Conservation (phyloP, 176 grass and related monocot species). For the Secale cereale region DNA sequence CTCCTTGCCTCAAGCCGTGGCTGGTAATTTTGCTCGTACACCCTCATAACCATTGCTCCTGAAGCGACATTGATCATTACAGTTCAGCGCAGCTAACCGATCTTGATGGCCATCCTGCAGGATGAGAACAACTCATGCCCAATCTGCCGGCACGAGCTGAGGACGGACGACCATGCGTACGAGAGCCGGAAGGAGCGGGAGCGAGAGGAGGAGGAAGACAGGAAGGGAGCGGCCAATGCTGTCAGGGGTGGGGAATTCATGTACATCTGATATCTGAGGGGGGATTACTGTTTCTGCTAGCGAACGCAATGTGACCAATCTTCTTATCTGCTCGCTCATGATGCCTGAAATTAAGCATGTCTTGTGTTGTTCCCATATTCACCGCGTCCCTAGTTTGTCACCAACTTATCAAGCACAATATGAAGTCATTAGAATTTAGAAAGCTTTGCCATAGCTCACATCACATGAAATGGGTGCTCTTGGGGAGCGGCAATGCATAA, state of each 20-base stretch:
- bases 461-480: not conserved
- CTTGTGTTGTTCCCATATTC: not conserved
- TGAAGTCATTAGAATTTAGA: not conserved
- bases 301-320: not conserved
- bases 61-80: not conserved
- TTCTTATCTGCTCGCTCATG: not conserved
- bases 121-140: slow-evolving; percentile 93
- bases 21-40: slow-evolving; percentile 44
- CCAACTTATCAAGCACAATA: not conserved
- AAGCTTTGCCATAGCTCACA: not conserved
- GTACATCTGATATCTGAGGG: slow-evolving; percentile 61
- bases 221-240: slow-evolving; percentile 88
- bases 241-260: slow-evolving; percentile 88
- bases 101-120: slow-evolving; percentile 29
- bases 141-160: slow-evolving; percentile 70
- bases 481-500: not conserved
- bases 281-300: not conserved
- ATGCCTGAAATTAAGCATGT: slow-evolving; percentile 8
- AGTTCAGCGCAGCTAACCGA: not conserved
- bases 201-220: slow-evolving; percentile 81
- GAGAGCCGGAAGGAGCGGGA: slow-evolving; percentile 92
- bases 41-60: not conserved
- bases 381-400: not conserved
- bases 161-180: slow-evolving; percentile 85
- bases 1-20: slow-evolving; percentile 89